Evolutionary conservation across 139 green algal genomes (phyloP).

Genomic region (Coccomyxa sp.): DNA sequence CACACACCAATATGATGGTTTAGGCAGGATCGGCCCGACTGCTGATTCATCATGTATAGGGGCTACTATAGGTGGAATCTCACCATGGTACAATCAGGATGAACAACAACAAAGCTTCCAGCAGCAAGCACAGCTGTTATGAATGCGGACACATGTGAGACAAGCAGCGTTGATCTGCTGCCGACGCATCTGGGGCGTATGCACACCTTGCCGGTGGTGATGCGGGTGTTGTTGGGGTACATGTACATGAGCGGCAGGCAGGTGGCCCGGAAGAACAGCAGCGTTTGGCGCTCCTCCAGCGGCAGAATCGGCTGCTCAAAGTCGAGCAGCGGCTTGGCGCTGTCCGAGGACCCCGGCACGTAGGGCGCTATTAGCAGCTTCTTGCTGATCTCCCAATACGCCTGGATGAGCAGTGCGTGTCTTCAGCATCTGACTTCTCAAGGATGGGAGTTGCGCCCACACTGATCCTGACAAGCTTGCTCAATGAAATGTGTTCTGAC

Average conservation of each 20-base stretch:
- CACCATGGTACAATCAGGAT: too few species aligned
- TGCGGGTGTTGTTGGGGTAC: not conserved
- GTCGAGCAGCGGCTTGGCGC: not conserved
- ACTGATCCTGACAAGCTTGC: too few species aligned
- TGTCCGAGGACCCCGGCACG: not conserved
- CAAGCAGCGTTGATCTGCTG: too few species aligned
- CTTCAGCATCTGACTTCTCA: not conserved
- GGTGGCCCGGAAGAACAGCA: conserved; percentile 1
- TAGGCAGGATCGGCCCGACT: too few species aligned
- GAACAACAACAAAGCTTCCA: too few species aligned
- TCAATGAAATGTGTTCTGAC: too few species aligned
- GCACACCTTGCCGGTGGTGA: not conserved
- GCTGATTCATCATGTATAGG: too few species aligned
- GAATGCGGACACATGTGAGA: too few species aligned
- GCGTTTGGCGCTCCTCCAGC: not conserved
- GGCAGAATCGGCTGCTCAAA: not conserved
- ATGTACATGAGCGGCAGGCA: not conserved
- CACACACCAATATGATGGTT: too few species aligned
- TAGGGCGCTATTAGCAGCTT: conserved; percentile 2
- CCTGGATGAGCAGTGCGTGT: not conserved
- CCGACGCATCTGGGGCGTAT: too few species aligned
- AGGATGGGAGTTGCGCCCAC: not conserved
- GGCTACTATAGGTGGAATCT: too few species aligned
- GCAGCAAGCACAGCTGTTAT: too few species aligned
- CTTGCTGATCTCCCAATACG: not conserved